Base-by-base conservation (phyloP, 768 basidiomycete species). In the Phanerochaete carnosa region DNA sequence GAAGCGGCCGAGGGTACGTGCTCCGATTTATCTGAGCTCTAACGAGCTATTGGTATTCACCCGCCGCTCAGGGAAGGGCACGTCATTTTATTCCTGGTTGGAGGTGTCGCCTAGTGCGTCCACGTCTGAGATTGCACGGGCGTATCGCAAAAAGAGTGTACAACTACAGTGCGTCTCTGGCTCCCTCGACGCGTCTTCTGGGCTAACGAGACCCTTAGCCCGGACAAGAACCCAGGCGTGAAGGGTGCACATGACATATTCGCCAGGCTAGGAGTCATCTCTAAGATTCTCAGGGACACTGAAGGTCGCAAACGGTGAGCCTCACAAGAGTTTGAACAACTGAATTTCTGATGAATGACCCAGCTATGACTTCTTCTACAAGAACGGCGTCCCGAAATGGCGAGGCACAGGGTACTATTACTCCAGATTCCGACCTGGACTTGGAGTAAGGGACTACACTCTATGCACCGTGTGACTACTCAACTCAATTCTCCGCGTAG, bases 311-410 rank as follows among this genome's bases (percentile, higher is more conserved):
- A 91, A 72, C 80, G 94, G 85, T 93, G 72, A 58, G 87, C 79
- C 7, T 16, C 4, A 39, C 47, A 25, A 59, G 25, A 11, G 62
- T 22, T 59, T 22, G 51, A 32, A 9, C 2, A 15, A 19, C 22
- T 2, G 16, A 25, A 26, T 23, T 32, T 26, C 32, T 43, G 22
- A 37, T 19, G 28, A 52, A 22, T 50, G 45, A 62, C 13, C 15
- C 62, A 92, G 92, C 65, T 93, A 93, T 64, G 90, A 93, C 72
- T 92, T 92, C 73, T 99, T 98, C 82, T 92, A 91, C 80, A 95
- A 96, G 75, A 98, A 98, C 63, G 96, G 96, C 23, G 94, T 99
- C 3, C 96, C 96, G 0, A 91, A 83, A 71, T 99, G 96, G 96
- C 82, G 95, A 64, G 96, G 95, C 16, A 94, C 92, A 32, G 92